A percentile compares a stretch with the other conserved stretches of the same genome.
These are phyloP conservation scores for Leucocoprinus leucothites DNA, from an alignment of 768 basidiomycete genomes.

Conservation along the genomic window DNA sequence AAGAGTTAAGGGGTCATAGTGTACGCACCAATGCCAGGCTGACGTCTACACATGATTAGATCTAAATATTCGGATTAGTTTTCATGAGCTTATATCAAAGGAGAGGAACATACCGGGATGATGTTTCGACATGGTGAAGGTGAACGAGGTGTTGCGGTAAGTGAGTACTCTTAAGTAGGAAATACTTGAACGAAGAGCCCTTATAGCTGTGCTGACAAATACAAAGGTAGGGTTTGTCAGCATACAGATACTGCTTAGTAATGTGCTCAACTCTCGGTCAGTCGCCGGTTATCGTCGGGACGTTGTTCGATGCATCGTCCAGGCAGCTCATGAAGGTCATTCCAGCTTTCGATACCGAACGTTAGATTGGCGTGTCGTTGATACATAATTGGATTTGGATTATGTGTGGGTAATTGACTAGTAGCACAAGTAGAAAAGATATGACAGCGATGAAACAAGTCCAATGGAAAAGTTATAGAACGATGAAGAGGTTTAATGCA, in stretches of 20 bases:
- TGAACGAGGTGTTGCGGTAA: background rate
- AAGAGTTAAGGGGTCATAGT: background rate
- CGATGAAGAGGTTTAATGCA: constrained; percentile 10
- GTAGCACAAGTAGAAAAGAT: constrained; percentile 5
- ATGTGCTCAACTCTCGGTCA: too few relatives aligned
- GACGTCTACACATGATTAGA: constrained; percentile 97
- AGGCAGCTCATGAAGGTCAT: too few relatives aligned
- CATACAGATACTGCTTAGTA: too few relatives aligned
- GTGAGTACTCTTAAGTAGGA: background rate
- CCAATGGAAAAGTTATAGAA: background rate
- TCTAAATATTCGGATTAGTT: constrained; percentile 43
- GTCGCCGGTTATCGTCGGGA: too few relatives aligned
- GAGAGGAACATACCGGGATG: constrained; percentile 60
- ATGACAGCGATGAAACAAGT: constrained; percentile 11
- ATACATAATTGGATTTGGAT: constrained; percentile 2
- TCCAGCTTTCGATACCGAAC: too few relatives aligned
- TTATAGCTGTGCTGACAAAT: background rate
- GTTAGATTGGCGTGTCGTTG: background rate
- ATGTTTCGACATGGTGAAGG: constrained; percentile 75
- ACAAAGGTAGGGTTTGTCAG: too few relatives aligned
- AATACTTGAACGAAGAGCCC: background rate
- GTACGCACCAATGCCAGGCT: constrained; percentile 87
- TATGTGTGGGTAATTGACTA: background rate
- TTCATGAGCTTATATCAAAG: constrained; percentile 2
- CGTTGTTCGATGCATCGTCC: too few relatives aligned